Conservation (phyloP, 31 red algal genomes). For the Odonthalia washingtoniensis region DNA sequence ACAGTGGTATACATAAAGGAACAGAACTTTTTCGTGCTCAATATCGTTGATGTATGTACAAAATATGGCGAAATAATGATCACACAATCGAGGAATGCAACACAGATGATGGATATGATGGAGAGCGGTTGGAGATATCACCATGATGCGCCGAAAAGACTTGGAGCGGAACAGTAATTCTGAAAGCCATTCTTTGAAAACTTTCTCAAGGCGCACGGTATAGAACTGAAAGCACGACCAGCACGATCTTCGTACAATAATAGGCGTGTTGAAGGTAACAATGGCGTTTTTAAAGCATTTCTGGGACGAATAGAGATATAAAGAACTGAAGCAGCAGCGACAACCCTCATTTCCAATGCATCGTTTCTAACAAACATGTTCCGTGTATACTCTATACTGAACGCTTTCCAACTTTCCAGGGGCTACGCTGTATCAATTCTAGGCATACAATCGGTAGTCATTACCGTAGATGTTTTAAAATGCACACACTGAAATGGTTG, state of each 20-base stretch:
- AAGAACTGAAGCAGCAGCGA: background rate
- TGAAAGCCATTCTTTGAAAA: background rate
- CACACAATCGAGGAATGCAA: background rate
- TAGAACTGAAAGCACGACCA: conserved; percentile 20
- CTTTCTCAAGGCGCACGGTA: conserved; percentile 24
- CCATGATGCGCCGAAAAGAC: conserved; percentile 21
- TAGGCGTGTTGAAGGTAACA: conserved; percentile 42
- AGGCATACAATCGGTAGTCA: background rate
- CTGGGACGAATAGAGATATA: background rate
- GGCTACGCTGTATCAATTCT: conserved; percentile 27
- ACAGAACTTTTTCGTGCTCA: background rate
- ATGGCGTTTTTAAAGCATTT: conserved; percentile 26
- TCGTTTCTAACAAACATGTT: conserved; percentile 42
- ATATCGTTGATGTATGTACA: conserved; percentile 20
- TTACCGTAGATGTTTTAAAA: conserved; percentile 12
- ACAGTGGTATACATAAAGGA: background rate
- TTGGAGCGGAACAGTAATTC: conserved; percentile 30
- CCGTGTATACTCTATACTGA: background rate
- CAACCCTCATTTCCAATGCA: conserved; percentile 8
- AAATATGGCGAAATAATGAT: conserved; percentile 18
- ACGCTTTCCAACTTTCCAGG: conserved; percentile 2
- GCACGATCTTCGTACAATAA: conserved; percentile 23
- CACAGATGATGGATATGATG: background rate
- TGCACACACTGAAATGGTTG: conserved; percentile 23
- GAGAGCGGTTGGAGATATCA: background rate